Base-by-base conservation (phyloP, 106 monocot genomes). In the Platanthera guangdongensis region DNA sequence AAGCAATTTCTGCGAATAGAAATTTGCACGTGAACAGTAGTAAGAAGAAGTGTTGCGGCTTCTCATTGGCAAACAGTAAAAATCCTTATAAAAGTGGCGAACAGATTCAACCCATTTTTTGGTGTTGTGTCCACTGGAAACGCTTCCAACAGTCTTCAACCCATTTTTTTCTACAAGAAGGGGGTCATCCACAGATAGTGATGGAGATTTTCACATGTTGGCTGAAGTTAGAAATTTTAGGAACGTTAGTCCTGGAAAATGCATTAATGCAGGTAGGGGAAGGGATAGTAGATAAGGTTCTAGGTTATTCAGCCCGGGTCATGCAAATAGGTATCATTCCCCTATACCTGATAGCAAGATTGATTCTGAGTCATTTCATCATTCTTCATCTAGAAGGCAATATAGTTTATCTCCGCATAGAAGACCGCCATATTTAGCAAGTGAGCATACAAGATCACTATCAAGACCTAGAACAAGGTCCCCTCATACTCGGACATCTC, bases 381-480 rank as follows among this genome's bases (percentile, higher is more conserved):
- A 73, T 30, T 45, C 63, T 71, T 59, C 78, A 28, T 76, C 79
- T 15, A 79, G 80, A 51, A 86, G 87, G 62, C 78, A 93, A 18
- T 47, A 68, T 4, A 85, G 84, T 52, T 81, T 84, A 77, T 91
- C 96, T 51, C 85, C 90, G 53, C 72, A 71, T 15, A 81, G 80
- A 77, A 78, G 82, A 50, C 81, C 76, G 65, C 15, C 76, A 9
- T 87, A 81, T 71, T 59, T 82, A 19, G 81, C 88, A 25, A 76
- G 73, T 12, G 52, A 67, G 64, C 80, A 52, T 65, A 77, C 83
- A 15, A 79, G 75, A 79, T 95, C 95, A 64, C 86, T 81, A 50
- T 90, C 92, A 81, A 85, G 88, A 70, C 92, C 90, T 22, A 86
- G 90, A 78, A 88, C 92, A 47, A 78, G 88, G 15, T 95, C 92